These are phyloP conservation scores for Cercospora nicotianae DNA, from an alignment of 2,329 filamentous ascomycete species.

Conservation along the genomic window DNA sequence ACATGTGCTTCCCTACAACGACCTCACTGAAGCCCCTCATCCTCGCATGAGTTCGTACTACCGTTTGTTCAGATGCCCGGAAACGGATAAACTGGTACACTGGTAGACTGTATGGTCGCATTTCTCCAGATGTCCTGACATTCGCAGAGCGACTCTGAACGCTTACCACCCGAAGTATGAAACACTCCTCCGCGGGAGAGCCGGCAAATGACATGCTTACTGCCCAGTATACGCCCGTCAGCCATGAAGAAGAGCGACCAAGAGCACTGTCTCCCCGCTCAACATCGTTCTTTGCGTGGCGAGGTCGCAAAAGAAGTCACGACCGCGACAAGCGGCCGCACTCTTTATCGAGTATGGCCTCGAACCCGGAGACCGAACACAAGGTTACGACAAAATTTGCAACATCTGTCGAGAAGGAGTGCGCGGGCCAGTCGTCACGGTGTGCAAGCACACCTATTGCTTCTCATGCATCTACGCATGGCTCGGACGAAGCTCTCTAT, in stretches of 20 bases:
- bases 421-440: conserved; percentile 17
- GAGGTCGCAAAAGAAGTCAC: conserved; percentile 2
- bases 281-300: not conserved
- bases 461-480: conserved; percentile 20
- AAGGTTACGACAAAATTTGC: conserved; percentile 15
- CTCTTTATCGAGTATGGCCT: conserved; percentile 19
- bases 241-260: not conserved
- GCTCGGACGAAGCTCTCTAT: conserved; percentile 15
- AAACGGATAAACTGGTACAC: not conserved
- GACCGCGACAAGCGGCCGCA: conserved; percentile 14
- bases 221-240: not conserved
- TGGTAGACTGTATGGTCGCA: not conserved
- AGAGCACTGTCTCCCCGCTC: not conserved
- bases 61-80: not conserved
- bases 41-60: not conserved
- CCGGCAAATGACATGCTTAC: not conserved
- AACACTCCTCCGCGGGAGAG: not conserved
- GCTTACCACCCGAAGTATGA: not conserved
- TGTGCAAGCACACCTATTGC: conserved; percentile 22
- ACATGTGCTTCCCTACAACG: conserved; percentile 1
- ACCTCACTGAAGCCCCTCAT: not conserved
- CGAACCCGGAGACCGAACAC: conserved; percentile 10
- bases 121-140: not conserved
- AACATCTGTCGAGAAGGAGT: conserved; percentile 19
- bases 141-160: not conserved